Percentiles rank a stretch among this genome's conserved stretches.
Evolutionary conservation across 2,329 filamentous ascomycete species (phyloP).

Genomic region (Hypoxylon sp.): DNA sequence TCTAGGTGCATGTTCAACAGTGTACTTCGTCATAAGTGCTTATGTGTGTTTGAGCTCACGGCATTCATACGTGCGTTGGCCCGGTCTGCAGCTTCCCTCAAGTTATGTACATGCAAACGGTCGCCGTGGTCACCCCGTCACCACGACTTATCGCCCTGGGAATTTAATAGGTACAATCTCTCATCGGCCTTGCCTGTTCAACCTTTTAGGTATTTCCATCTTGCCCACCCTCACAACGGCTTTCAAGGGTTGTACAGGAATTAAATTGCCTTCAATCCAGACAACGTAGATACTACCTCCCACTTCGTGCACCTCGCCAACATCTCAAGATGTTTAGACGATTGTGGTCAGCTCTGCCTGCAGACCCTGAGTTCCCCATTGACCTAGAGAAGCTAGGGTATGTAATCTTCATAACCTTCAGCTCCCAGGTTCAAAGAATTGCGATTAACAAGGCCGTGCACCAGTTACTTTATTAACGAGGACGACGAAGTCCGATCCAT

Average conservation of each 20-base stretch:
- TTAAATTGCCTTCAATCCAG: background rate
- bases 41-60: background rate
- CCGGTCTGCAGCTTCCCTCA: conserved; percentile 24
- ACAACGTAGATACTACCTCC: background rate
- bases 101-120: conserved; percentile 10
- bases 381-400: conserved; percentile 80
- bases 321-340: conserved; percentile 78
- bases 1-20: background rate
- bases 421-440: background rate
- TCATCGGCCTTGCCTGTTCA: too few species aligned
- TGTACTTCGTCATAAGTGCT: too few species aligned
- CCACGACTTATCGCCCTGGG: background rate
- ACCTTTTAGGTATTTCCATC: background rate
- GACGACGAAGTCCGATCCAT: conserved; percentile 80
- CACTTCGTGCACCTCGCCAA: background rate
- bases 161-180: too few species aligned
- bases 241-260: background rate
- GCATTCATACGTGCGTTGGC: background rate
- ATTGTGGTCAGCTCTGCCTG: conserved; percentile 74
- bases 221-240: background rate
- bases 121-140: too few species aligned
- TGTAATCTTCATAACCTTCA: conserved; percentile 41
- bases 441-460: conserved; percentile 5
- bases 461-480: conserved; percentile 79
- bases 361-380: conserved; percentile 73